Evolutionary conservation across 495 filamentous ascomycete species (phyloP).

Genomic region (Penicillium mononematosum): DNA sequence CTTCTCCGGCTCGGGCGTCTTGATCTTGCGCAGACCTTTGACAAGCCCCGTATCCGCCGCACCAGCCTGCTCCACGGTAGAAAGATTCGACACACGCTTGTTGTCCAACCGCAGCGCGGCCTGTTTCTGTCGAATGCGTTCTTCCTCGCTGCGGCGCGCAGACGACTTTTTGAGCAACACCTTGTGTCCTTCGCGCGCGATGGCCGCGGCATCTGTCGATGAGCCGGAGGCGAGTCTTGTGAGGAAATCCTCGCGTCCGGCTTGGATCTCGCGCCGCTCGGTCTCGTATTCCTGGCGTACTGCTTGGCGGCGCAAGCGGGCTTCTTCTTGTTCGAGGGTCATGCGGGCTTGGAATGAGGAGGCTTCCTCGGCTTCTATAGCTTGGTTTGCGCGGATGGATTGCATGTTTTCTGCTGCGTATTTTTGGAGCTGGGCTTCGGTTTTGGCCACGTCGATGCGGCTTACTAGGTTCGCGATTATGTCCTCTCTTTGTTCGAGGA

Average conservation of each 20-base stretch:
- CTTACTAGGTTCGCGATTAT: slow-evolving; percentile 84
- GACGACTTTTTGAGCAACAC: slow-evolving; percentile 70
- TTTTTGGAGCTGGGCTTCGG: slow-evolving; percentile 64
- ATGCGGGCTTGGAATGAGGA: slow-evolving; percentile 55
- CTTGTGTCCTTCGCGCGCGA: slow-evolving; percentile 55
- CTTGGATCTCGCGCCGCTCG: slow-evolving; percentile 57
- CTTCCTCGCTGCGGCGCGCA: slow-evolving; percentile 49
- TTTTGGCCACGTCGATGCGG: slow-evolving; percentile 64
- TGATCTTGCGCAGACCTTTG: slow-evolving; percentile 71
- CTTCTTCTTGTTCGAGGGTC: slow-evolving; percentile 69
- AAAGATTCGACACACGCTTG: slow-evolving; percentile 28
- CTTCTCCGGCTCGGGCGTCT: slow-evolving; percentile 60
- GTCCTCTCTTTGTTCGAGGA: slow-evolving; percentile 89
- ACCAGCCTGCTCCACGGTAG: slow-evolving; percentile 27
- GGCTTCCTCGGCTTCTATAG: slow-evolving; percentile 53
- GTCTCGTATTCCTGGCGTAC: slow-evolving; percentile 63
- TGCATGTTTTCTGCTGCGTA: slow-evolving; percentile 67
- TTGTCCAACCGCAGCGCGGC: slow-evolving; percentile 42
- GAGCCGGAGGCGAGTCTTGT: slow-evolving; percentile 50
- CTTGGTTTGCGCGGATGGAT: slow-evolving; percentile 56
- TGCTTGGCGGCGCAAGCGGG: slow-evolving; percentile 52
- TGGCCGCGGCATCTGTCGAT: slow-evolving; percentile 47
- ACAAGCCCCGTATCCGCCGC: slow-evolving; percentile 50
- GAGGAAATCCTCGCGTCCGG: slow-evolving; percentile 59
- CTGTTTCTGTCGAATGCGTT: slow-evolving; percentile 48